These are phyloP conservation scores for Blastocladiella emersonii DNA, from an alignment of 371 early-diverging fungal genomes.

Conservation along the genomic window DNA sequence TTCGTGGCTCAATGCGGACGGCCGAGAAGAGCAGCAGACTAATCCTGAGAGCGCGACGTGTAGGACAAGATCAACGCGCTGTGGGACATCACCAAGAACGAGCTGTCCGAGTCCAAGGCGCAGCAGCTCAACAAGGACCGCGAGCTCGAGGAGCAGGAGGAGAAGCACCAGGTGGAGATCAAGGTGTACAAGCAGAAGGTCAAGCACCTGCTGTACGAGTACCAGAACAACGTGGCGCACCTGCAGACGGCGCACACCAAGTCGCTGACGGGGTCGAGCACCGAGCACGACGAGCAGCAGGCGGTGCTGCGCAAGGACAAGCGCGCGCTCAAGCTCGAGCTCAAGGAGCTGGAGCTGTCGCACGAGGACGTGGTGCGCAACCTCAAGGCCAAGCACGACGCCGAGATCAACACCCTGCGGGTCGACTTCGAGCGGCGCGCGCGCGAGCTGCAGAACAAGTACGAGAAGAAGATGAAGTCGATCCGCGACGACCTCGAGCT, in stretches of 20 bases:
- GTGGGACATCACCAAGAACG: conserved; percentile 38
- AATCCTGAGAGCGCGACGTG: background rate
- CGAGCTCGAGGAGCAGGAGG: conserved; percentile 40
- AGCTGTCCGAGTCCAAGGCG: conserved; percentile 23
- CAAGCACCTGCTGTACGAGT: conserved; percentile 45
- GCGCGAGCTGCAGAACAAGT: conserved; percentile 35
- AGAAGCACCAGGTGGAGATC: conserved; percentile 43
- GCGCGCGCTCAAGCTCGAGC: conserved; percentile 34
- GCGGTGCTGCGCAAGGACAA: conserved; percentile 29
- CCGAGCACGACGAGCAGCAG: conserved; percentile 20
- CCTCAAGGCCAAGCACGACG: conserved; percentile 32
- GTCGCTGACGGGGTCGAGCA: conserved; percentile 26
- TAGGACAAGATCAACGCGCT: conserved; percentile 36
- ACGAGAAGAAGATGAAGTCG: conserved; percentile 36
- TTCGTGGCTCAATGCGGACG: background rate
- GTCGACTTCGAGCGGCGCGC: conserved; percentile 34
- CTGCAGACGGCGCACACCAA: conserved; percentile 37
- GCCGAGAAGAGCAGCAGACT: too few species aligned
- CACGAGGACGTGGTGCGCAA: conserved; percentile 37
- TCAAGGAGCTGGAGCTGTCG: conserved; percentile 35
- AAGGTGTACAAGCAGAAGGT: conserved; percentile 52
- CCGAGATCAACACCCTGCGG: conserved; percentile 30
- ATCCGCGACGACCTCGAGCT: conserved; percentile 39
- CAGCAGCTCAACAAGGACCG: conserved; percentile 35
- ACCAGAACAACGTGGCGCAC: conserved; percentile 47